Evolutionary conservation across 805 yeast species (phyloP).

Genomic region (Lachancea kluyveri): DNA sequence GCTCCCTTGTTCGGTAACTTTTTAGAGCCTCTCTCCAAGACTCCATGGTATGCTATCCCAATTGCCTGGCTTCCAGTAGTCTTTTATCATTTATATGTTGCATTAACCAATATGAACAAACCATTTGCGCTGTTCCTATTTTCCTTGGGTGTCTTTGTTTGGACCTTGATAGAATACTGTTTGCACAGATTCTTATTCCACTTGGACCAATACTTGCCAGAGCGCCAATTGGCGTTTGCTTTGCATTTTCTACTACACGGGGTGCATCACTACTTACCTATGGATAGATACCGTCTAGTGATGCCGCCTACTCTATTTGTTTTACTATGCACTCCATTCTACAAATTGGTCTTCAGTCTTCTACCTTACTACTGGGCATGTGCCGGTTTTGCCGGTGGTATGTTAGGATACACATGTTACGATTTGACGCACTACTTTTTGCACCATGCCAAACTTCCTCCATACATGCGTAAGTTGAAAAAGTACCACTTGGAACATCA

Average conservation of each 20-base stretch:
- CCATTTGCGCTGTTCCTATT: slow-evolving; percentile 51
- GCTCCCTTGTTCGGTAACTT: slow-evolving; percentile 95
- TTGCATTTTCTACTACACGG: slow-evolving; percentile 92
- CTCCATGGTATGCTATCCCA: slow-evolving; percentile 96
- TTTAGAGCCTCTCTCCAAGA: slow-evolving; percentile 82
- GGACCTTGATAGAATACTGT: slow-evolving; percentile 88
- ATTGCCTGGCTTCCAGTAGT: slow-evolving; percentile 81
- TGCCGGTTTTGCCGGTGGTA: slow-evolving; percentile 93
- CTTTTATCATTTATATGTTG: slow-evolving; percentile 52
- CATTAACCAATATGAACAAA: slow-evolving; percentile 43
- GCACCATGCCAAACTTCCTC: slow-evolving; percentile 83
- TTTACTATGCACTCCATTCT: slow-evolving; percentile 71
- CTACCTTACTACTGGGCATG: slow-evolving; percentile 83
- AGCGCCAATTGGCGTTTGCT: slow-evolving; percentile 65
- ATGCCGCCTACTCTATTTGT: slow-evolving; percentile 91
- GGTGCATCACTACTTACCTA: slow-evolving; percentile 93
- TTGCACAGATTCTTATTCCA: slow-evolving; percentile 93
- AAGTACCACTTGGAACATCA: slow-evolving; percentile 95
- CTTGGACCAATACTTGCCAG: slow-evolving; percentile 81
- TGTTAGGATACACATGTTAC: slow-evolving; percentile 86
- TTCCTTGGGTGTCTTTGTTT: slow-evolving; percentile 75
- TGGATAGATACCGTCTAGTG: slow-evolving; percentile 89
- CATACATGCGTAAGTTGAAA: slow-evolving; percentile 69
- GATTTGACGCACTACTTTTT: slow-evolving; percentile 92
- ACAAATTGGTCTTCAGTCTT: slow-evolving; percentile 64